A percentile compares a stretch with the other conserved stretches of the same genome.
Conservation (phyloP, 768 basidiomycete species). For the Leccinum variicolor region DNA sequence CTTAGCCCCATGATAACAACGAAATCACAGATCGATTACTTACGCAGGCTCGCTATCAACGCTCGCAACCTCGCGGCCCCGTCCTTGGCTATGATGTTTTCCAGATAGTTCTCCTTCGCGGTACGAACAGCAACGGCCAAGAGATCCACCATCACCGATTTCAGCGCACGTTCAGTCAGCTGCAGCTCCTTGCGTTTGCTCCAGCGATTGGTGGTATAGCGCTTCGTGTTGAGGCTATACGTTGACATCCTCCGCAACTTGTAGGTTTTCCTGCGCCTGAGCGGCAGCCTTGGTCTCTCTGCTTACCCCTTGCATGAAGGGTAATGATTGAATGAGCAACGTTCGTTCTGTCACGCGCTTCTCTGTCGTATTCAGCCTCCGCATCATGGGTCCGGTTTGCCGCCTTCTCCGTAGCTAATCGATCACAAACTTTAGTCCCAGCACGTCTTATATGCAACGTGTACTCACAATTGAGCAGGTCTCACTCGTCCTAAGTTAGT, state of each 20-base stretch:
- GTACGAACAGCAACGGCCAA: conserved; percentile 45
- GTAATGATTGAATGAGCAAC: conserved; percentile 41
- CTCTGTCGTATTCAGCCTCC: conserved; percentile 40
- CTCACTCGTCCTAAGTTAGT: conserved; percentile 1
- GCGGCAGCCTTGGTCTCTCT: conserved; percentile 73
- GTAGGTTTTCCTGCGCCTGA: conserved; percentile 32
- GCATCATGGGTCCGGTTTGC: conserved; percentile 52
- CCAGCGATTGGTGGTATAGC: conserved; percentile 46
- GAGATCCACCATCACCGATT: conserved; percentile 59
- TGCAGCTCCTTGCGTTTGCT: conserved; percentile 47
- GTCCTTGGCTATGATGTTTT: conserved; percentile 56
- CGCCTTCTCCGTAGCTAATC: conserved; percentile 56
- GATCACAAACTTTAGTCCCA: conserved; percentile 1
- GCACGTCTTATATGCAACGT: not conserved
- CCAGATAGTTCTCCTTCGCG: conserved; percentile 49
- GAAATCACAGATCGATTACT: conserved; percentile 14
- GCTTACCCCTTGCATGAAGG: conserved; percentile 53
- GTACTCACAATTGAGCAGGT: conserved; percentile 57
- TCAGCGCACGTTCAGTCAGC: conserved; percentile 55
- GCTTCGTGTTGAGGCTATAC: conserved; percentile 65
- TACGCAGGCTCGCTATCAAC: conserved; percentile 64
- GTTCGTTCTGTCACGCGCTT: conserved; percentile 47
- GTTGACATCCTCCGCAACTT: conserved; percentile 39
- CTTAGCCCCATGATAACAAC: not conserved
- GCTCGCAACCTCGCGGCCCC: conserved; percentile 50